Conservation (phyloP, 805 yeast species). For the Teunomyces tritomae region DNA sequence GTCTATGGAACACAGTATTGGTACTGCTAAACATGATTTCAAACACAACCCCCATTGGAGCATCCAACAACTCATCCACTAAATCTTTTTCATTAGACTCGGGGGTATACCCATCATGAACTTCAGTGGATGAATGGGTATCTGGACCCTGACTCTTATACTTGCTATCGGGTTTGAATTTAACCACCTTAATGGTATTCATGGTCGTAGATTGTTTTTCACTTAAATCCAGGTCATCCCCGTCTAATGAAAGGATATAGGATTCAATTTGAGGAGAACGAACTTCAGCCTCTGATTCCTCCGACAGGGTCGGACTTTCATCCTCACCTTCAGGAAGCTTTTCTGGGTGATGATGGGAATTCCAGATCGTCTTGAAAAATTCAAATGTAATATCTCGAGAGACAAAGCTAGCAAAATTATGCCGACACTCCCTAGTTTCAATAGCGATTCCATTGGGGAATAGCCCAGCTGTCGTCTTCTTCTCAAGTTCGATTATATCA, state of each 20-base stretch:
- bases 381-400: conserved; percentile 55
- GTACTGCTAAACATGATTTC: conserved; percentile 63
- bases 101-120: conserved; percentile 30
- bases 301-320: neutral
- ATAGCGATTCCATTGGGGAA: conserved; percentile 70
- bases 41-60: conserved; percentile 65
- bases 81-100: conserved; percentile 54
- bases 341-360: conserved; percentile 15
- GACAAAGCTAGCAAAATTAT: conserved; percentile 63
- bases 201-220: neutral
- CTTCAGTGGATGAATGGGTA: conserved; percentile 48
- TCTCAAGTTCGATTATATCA: conserved; percentile 63
- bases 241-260: conserved; percentile 18
- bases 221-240: conserved; percentile 5
- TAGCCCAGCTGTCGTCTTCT: conserved; percentile 61
- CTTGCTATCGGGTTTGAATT: conserved; percentile 13
- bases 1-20: conserved; percentile 37
- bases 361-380: conserved; percentile 62
- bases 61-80: conserved; percentile 50
- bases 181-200: conserved; percentile 11
- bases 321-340: conserved; percentile 1
- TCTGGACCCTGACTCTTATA: conserved; percentile 36
- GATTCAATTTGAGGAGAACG: conserved; percentile 17
- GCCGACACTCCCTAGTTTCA: conserved; percentile 59
- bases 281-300: conserved; percentile 20